phyloP scores from a whole-genome alignment of 768 basidiomycete genomes.

The Podaxis pistillaris region DNA sequence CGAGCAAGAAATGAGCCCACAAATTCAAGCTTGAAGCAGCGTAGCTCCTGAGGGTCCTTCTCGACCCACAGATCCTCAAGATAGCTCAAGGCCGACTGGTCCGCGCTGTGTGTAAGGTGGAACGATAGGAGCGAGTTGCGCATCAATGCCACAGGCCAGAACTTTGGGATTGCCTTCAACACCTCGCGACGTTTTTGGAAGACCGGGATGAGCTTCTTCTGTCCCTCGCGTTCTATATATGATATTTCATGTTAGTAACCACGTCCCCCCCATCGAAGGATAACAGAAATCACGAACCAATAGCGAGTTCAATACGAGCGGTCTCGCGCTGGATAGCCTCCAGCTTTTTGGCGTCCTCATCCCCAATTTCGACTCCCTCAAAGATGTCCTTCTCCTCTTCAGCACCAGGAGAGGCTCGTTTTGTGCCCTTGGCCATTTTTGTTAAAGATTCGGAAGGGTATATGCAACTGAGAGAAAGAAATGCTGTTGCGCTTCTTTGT shows the following conservation, averaged over 20 bases:
- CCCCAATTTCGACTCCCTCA: slow-evolving; percentile 62
- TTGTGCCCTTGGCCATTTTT: slow-evolving; percentile 50
- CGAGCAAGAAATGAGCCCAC: slow-evolving; percentile 47
- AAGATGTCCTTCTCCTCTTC: slow-evolving; percentile 73
- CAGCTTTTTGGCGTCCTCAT: slow-evolving; percentile 72
- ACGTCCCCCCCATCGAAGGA: not conserved
- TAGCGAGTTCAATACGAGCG: slow-evolving; percentile 64
- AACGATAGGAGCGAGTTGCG: slow-evolving; percentile 63
- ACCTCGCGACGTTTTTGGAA: slow-evolving; percentile 72
- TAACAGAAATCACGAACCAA: slow-evolving; percentile 50
- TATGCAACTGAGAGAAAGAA: slow-evolving; percentile 17
- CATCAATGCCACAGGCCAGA: slow-evolving; percentile 86
- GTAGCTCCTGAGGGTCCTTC: slow-evolving; percentile 68
- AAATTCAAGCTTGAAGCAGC: slow-evolving; percentile 86
- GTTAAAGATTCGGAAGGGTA: slow-evolving; percentile 18
- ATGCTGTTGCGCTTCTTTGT: slow-evolving; percentile 15
- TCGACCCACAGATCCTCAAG: slow-evolving; percentile 84
- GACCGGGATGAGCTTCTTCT: slow-evolving; percentile 54
- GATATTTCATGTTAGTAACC: slow-evolving; percentile 10
- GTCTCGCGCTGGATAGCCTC: slow-evolving; percentile 65
- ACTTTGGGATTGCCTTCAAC: slow-evolving; percentile 66
- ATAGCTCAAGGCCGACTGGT: slow-evolving; percentile 80
- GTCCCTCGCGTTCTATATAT: slow-evolving; percentile 60
- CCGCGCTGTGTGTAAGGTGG: slow-evolving; percentile 69
- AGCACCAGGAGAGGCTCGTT: slow-evolving; percentile 80